Conservation (phyloP, 345 rosid genomes). For the Camelina hispida region DNA sequence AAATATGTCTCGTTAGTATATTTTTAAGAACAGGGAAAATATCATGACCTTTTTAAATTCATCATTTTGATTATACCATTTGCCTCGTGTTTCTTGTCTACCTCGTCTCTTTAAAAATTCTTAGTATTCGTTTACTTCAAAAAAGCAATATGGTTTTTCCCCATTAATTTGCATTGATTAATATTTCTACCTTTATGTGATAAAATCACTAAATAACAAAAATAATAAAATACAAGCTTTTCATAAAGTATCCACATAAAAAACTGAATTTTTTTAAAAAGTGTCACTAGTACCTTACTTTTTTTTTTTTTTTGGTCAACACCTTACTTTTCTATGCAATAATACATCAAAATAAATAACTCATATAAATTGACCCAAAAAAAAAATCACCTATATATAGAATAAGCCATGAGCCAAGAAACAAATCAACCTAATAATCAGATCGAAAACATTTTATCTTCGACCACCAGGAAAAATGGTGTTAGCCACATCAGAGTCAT, state of each 20-base stretch:
- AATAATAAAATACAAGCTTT: too few species aligned
- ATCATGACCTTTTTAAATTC: background rate
- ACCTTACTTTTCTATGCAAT: background rate
- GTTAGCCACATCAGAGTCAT: constrained; percentile 21
- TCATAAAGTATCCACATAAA: too few species aligned
- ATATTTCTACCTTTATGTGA: background rate
- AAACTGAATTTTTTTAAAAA: too few species aligned
- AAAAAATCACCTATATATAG: constrained; percentile 1
- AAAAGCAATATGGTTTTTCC: background rate
- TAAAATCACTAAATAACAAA: too few species aligned
- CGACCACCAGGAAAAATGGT: constrained; percentile 21
- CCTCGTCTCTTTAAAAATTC: background rate
- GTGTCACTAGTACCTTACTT: background rate
- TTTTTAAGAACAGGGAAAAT: too few species aligned
- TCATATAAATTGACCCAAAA: background rate
- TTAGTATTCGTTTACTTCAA: background rate
- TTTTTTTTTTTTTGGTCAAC: too few species aligned
- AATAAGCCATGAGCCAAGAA: background rate
- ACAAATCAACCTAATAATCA: background rate
- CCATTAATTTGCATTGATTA: background rate
- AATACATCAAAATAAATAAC: background rate
- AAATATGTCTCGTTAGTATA: too few species aligned
- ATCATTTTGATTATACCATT: background rate
- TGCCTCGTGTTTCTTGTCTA: background rate
- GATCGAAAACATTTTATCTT: constrained; percentile 3